Base-by-base conservation (phyloP, 805 yeast species). In the Ogataea pilisensis region DNA sequence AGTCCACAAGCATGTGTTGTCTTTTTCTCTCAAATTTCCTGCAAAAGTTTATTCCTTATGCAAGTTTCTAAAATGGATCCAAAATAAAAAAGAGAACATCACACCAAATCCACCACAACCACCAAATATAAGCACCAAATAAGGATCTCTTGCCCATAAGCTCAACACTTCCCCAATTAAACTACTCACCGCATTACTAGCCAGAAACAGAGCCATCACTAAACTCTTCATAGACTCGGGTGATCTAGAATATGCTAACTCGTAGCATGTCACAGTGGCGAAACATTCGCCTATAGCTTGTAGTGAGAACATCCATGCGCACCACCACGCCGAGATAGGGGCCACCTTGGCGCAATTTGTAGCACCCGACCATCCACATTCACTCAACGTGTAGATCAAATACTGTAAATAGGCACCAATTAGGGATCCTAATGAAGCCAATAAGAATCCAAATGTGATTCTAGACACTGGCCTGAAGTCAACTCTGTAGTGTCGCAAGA, bases 281-380 rank as follows among this genome's bases (percentile, higher is more conserved):
- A 73, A 75, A 55, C 78, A 73, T 54, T 76, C 80, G 37, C 78
- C 74, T 8, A 67, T 63, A 16, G 80, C 80, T 28, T 68, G 68
- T 37, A 74, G 55, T n/a, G 66, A 54, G 47, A 65, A 72, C 54
- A 58, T 53, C 35, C 48, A 31, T 1, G 55, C 22, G 27, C 57
- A 51, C 58, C 57, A 58, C 69, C 69, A 62, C 17, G 66, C 65
- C 4, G 57, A 52, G 43, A 49, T 55, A 34, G 54, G 52, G 11
- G 48, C 55, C 50, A 56, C 65, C 31, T 40, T 42, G 24, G 26
- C 51, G 48, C 55, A 57, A 12, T 43, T 45, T 2, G 58, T 46
- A 1, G 60, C 61, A 14, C 52, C 50, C 4, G 41, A 24, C 44
- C 53, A 53, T 2, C 78, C 78, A 58, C 80, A 75, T 2, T 70